phyloP scores from a whole-genome alignment of 139 green algal genomes.

The Coelastrella sp. region DNA sequence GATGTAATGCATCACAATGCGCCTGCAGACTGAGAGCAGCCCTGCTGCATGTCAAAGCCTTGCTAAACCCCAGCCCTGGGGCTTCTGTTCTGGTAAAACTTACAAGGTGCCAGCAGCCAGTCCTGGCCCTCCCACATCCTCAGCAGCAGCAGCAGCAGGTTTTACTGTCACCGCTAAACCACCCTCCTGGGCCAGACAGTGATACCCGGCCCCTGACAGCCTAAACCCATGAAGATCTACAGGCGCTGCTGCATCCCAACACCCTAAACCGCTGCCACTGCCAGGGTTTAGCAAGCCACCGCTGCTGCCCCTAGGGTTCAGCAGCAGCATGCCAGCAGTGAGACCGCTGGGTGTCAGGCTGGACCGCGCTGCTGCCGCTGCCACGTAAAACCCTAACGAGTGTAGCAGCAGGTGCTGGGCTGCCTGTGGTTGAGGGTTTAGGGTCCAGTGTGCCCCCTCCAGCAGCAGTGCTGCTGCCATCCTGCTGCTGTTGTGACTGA shows the following conservation, averaged over 20 bases:
- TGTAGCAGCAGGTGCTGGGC: constrained; percentile 55
- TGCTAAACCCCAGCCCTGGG: too few species aligned
- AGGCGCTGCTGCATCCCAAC: constrained; percentile 9
- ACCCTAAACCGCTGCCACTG: constrained; percentile 10
- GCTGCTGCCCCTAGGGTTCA: neutral
- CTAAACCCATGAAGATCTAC: constrained; percentile 41
- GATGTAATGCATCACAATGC: too few species aligned
- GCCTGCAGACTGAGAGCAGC: too few species aligned
- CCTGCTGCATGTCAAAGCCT: too few species aligned
- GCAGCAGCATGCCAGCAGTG: constrained; percentile 36
- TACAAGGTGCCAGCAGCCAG: neutral
- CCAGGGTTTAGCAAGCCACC: neutral
- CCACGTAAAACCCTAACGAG: constrained; percentile 62
- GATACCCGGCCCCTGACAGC: constrained; percentile 53
- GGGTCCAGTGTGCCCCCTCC: constrained; percentile 43
- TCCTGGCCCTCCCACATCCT: neutral
- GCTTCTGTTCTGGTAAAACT: neutral
- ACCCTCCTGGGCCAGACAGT: constrained; percentile 62
- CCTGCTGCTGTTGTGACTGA: constrained; percentile 20
- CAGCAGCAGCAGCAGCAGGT: constrained; percentile 22
- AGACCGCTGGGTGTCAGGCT: constrained; percentile 23
- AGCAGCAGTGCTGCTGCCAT: constrained; percentile 47
- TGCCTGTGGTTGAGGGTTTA: neutral
- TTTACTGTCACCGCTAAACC: constrained; percentile 45
- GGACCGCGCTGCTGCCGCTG: constrained; percentile 52